Evolutionary conservation across 169 alveolate species (phyloP), one percentile per base, ranked within the genome.

Genomic region (Plasmodium adleri): DNA sequence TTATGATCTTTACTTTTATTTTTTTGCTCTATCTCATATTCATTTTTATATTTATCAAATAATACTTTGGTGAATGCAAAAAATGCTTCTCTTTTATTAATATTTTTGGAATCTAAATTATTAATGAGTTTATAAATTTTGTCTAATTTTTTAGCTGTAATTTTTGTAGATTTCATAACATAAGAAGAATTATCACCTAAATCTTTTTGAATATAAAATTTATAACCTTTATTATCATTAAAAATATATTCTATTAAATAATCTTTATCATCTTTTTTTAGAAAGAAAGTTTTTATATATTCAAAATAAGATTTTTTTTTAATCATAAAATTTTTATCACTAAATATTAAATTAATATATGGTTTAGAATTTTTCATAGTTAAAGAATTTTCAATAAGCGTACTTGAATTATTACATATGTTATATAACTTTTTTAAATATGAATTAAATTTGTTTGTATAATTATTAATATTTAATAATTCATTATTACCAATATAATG

Each of bases 161-260:
- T 76, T 76, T 64, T 63, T 58, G 89, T 76, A 58, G 71, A 63
- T 59, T 56, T 76, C 15, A 76, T 43, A 28, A 66, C 52, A 52
- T 76, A 76, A 56, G 60, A 64, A 50, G 89, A 76, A 24, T 49
- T 64, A 64, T 67, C 70, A 22, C 43, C 15, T 10, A 67, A 28
- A 24, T 24, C 67, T 15, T 76, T 76, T 45, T 76, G 89, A 45
- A 76, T 59, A 68, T 76, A 76, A 22, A 76, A 64, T 68, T 76
- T 76, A 45, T 76, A 76, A 22, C 78, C 75, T 15, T 76, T 76
- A 59, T 76, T 76, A 76, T 76, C 59, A 43, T 47, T 64, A 76
- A 76, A 76, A 49, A 76, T 76, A 26, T 49, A 28, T 43, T 76
- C 78, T 56, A 52, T 24, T 59, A 76, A 32, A 76, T 66, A 15